Evolutionary conservation across 2,329 filamentous ascomycete genomes (phyloP).

Genomic region (Epichloe baconii): DNA sequence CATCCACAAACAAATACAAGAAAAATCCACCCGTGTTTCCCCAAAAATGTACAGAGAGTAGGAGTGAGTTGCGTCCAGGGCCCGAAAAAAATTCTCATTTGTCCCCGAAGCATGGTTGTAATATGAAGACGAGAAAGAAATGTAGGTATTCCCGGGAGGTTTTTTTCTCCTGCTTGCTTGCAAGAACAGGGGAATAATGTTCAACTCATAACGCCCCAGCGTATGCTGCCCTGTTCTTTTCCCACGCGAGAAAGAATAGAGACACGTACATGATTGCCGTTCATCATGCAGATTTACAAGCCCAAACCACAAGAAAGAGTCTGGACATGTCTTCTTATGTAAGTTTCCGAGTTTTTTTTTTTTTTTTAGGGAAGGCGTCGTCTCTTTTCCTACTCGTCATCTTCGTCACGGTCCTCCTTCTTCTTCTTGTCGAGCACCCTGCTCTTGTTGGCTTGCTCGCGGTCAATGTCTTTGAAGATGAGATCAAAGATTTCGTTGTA

Average conservation of each 20-base stretch:
- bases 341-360: background rate
- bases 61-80: background rate
- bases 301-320: background rate
- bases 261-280: background rate
- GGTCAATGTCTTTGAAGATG: slow-evolving; percentile 74
- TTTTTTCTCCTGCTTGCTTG: too few relatives aligned
- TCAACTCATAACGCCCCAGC: background rate
- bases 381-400: slow-evolving; percentile 19
- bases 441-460: slow-evolving; percentile 61
- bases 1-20: background rate
- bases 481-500: slow-evolving; percentile 88
- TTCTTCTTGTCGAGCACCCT: slow-evolving; percentile 45
- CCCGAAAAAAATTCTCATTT: background rate
- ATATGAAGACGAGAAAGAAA: too few relatives aligned
- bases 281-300: slow-evolving; percentile 2
- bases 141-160: too few relatives aligned
- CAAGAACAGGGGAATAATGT: background rate
- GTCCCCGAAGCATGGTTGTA: background rate
- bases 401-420: slow-evolving; percentile 25
- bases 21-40: background rate
- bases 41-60: slow-evolving; percentile 3
- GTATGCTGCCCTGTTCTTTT: background rate
- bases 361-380: background rate
- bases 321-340: background rate
- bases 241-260: background rate